Evolutionary conservation across 805 yeast species (phyloP), one percentile per base, ranked within the genome.

Genomic region (Spathaspora boniae): DNA sequence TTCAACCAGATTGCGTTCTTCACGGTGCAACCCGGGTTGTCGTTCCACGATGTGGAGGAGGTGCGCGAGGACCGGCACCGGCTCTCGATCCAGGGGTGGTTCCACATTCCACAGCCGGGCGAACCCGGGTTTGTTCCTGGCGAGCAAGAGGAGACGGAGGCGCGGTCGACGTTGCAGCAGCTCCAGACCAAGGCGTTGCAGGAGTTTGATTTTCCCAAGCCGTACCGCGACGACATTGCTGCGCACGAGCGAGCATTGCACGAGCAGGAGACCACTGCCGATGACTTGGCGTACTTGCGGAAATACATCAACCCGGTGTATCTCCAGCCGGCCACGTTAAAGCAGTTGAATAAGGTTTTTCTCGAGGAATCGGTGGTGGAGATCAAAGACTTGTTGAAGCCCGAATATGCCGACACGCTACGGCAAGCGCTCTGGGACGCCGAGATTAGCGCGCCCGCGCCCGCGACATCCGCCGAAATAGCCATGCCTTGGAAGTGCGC

Each of bases 1-100:
- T 93, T 93, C 70, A 93, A 93, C 56, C 97, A 93, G 59, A 82
- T 93, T 53, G 96, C 98, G 0, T 86, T 93, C 53, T 93, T 93
- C 70, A 82, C 84, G 4, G 98, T 93, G 9, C 93, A 88, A 54
- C 99, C 98, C 0, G 99, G 98, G 0, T 74, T 82, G 32, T 85
- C 96, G 2, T 93, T 93, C 72, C 99, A 93, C 58, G 98, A 94
- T 50, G 99, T 93, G 9, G 98, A 94, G 62, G 98, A 93, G 58
- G 98, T 94, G 1, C 74, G 82, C 42, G 95, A 81, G 2, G 95
- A 89, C 53, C 86, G 82, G 53, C 95, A 88, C 44, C 73, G 99
- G 52, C 65, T 93, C 23, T 86, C 96, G 0, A 86, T 93, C 41
- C 96, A 93, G 52, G 99, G 99, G 1, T 94, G 99, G 99, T 94